Conservation (phyloP, 78 protist species). For the Dictyostelium brefeldianum region DNA sequence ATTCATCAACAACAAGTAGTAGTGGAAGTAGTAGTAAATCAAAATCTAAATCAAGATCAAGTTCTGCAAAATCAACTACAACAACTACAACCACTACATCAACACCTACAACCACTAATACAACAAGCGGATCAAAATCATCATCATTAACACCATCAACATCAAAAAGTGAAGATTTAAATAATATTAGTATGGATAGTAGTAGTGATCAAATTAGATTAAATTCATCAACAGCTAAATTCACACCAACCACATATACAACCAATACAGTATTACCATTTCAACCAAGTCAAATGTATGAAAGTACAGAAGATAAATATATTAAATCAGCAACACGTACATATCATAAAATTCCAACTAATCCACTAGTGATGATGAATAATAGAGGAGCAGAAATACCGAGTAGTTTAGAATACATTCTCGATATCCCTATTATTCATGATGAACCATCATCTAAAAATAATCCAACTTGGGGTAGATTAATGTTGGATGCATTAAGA, state of each 20-base stretch:
- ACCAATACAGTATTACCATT: conserved; percentile 1
- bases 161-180: not conserved
- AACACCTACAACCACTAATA: not conserved
- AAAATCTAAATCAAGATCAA: conserved; percentile 18
- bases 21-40: not conserved
- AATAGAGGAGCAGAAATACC: conserved; percentile 72
- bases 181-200: not conserved
- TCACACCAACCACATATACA: not conserved
- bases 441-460: conserved; percentile 71
- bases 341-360: conserved; percentile 29
- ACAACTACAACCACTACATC: not conserved
- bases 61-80: not conserved
- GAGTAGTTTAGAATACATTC: conserved; percentile 37
- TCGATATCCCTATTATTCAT: conserved; percentile 56
- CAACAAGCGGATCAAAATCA: not conserved
- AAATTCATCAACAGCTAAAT: not conserved
- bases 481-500: conserved; percentile 56
- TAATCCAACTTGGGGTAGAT: conserved; percentile 75
- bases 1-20: not conserved
- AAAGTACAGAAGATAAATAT: conserved; percentile 5
- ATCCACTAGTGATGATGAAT: not conserved
- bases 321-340: conserved; percentile 8
- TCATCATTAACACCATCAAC: not conserved
- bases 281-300: not conserved
- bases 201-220: not conserved